phyloP scores from a whole-genome alignment of 805 yeast species.

The Spencermartinsiella europaea region DNA sequence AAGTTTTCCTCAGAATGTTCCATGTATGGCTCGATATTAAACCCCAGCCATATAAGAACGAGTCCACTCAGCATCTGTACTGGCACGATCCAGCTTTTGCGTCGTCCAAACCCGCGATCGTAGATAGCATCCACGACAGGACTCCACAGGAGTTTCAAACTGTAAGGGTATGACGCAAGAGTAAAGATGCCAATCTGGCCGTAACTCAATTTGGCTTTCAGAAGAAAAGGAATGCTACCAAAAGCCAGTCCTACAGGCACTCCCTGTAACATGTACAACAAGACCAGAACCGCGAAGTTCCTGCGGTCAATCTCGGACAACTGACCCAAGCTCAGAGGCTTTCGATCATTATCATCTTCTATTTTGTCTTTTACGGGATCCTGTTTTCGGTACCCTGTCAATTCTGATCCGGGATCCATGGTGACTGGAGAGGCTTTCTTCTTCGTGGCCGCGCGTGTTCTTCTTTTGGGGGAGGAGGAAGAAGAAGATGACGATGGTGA shows the following conservation, averaged over 20 bases:
- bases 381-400: not conserved
- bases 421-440: too few species aligned
- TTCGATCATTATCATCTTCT: constrained; percentile 2
- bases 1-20: constrained; percentile 46
- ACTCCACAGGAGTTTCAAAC: constrained; percentile 88
- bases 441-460: too few species aligned
- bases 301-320: constrained; percentile 51
- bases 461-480: too few species aligned
- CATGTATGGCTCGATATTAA: constrained; percentile 43
- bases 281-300: constrained; percentile 66
- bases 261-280: constrained; percentile 86
- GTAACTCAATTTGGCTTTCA: constrained; percentile 76
- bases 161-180: constrained; percentile 91
- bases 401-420: not conserved
- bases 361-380: constrained; percentile 4
- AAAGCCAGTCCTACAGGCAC: constrained; percentile 94
- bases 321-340: constrained; percentile 23
- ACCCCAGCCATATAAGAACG: constrained; percentile 62
- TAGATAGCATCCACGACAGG: constrained; percentile 92
- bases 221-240: constrained; percentile 86
- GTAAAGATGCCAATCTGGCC: constrained; percentile 89
- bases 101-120: constrained; percentile 61
- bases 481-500: too few species aligned
- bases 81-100: constrained; percentile 93
- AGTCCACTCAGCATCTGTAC: constrained; percentile 77